Base-by-base conservation (phyloP, 495 filamentous ascomycete genomes). In the Penicillium crystallinum region DNA sequence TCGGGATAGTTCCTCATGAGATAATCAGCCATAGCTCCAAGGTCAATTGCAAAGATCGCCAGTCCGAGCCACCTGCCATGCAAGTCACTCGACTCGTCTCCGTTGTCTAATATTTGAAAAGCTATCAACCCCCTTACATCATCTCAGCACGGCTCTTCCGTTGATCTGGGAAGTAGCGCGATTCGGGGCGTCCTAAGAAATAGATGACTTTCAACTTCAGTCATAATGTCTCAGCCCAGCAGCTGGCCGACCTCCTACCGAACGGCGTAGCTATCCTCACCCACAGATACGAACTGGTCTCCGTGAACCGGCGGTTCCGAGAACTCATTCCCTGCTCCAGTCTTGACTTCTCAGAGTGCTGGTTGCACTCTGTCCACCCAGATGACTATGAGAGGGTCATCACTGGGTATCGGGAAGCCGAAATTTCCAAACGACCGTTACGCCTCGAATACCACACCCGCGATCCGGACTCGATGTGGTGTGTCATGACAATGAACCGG, bases 211-310 rank as follows among this genome's bases (percentile, higher is more conserved):
- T 56, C 34, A 34, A 31, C 29, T 57, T 57, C 45, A 29, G 42
- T 23, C 27, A 17, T 14, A 53, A 49, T 30, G 42, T 53, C 36
- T 59, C 63, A 2, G 61, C 62, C 6, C 63, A 68, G 27, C 50
- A 64, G 49, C 59, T 69, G 33, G 66, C 63, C 25, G 59, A 69
- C 42, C 58, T 61, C 0, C 39, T 66, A 1, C 66, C 66, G 4
- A 53, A 40, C 27, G 61, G 61, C n/a, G 22, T 66, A 17, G 61
- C 57, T n/a, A 58, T 69, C 23, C 22, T 66, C 37, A 58, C 58
- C 38, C 19, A 55, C 31, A 30, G 29, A 39, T 56, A 69, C n/a
- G 49, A 59, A 19, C 29, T 46, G 11, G 25, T 63, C 10, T 64
- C 57, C 34, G 36, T 48, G 3, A 69, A 66, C 31, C 45, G 48